Evolutionary conservation across 306 rosid species (phyloP), one percentile per base, ranked within the genome.

Genomic region (apple (Malus domestica)): DNA sequence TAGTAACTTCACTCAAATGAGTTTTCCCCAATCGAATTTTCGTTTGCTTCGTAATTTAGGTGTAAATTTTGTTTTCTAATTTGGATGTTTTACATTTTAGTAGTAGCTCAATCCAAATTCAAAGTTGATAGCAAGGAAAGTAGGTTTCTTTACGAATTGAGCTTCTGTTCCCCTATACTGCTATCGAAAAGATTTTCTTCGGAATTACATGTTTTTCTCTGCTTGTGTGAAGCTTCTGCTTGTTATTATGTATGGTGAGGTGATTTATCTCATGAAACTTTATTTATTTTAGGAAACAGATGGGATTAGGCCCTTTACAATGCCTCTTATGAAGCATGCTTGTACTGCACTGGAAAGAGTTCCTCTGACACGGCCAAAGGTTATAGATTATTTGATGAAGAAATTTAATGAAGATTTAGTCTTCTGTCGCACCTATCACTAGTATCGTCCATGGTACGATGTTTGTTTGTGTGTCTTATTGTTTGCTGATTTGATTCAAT

Each of bases 281-380:
- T 75, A 22, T 74, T 80, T 45, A 10, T 76, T 49, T 87, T 85
- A 95, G 97, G 87, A 82, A 84, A 67, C 40, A 9, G 97, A 95
- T 90, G 97, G 99, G 66, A 90, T 95, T 76, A 92, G 99, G 78
- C 97, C 99, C 61, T 95, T 90, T 81, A 88, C 89, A 5, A 95
- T 95, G 99, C 99, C 99, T 83, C 96, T 90, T 2, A 95, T 90
- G 97, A 88, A 81, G 82, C 92, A 92, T 81, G 97, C 99, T 57
- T 95, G 97, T 80, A 92, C 99, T 13, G 97, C 97, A 51, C 63
- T 89, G 81, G 99, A 92, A 85, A 84, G 99, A 87, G 96, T 95
- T 79, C 97, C 99, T 55, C 84, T 92, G 76, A 95, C 96, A 16
- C 83, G 96, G 76, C 77, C 87, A 27, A 92, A 87, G 86, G 76